Evolutionary conservation across 371 early-diverging fungal species (phyloP).

Genomic region (Syncephalastrum contaminatum): DNA sequence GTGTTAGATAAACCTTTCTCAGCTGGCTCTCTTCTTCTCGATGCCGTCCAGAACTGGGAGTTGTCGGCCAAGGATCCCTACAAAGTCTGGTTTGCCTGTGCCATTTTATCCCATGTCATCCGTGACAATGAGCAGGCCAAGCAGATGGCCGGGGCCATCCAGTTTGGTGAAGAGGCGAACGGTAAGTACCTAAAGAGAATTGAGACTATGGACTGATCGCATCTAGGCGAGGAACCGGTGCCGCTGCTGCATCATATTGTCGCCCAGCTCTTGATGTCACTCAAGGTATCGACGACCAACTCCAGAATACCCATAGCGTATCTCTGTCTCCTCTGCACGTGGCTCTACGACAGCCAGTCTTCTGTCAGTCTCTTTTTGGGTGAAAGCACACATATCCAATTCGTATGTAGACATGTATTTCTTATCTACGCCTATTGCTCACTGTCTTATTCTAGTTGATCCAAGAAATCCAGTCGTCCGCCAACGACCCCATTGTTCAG

Average conservation of each 20-base stretch:
- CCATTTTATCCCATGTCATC: slow-evolving; percentile 77
- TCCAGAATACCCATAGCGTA: slow-evolving; percentile 74
- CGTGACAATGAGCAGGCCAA: slow-evolving; percentile 74
- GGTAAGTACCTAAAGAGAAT: slow-evolving; percentile 20
- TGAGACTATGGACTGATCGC: background rate
- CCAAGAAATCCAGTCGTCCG: slow-evolving; percentile 83
- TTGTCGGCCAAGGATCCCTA: slow-evolving; percentile 73
- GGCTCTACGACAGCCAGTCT: slow-evolving; percentile 80
- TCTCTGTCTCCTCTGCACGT: slow-evolving; percentile 68
- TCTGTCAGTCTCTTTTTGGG: slow-evolving; percentile 81
- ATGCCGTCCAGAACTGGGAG: slow-evolving; percentile 78
- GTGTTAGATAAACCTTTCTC: slow-evolving; percentile 70
- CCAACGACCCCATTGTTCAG: slow-evolving; percentile 82
- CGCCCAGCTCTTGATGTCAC: slow-evolving; percentile 60
- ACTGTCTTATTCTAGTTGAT: slow-evolving; percentile 57
- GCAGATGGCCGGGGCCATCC: slow-evolving; percentile 68
- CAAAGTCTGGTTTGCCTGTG: slow-evolving; percentile 86
- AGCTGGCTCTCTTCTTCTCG: slow-evolving; percentile 81
- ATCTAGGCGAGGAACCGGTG: slow-evolving; percentile 53
- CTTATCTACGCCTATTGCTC: background rate
- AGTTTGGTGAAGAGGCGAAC: slow-evolving; percentile 70
- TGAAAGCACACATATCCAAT: slow-evolving; percentile 88
- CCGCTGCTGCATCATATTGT: slow-evolving; percentile 60
- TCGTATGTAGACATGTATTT: slow-evolving; percentile 54
- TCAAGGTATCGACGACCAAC: slow-evolving; percentile 54